Evolutionary conservation across 2,329 filamentous ascomycete genomes (phyloP).

Genomic region (Diaporthe caulivora): DNA sequence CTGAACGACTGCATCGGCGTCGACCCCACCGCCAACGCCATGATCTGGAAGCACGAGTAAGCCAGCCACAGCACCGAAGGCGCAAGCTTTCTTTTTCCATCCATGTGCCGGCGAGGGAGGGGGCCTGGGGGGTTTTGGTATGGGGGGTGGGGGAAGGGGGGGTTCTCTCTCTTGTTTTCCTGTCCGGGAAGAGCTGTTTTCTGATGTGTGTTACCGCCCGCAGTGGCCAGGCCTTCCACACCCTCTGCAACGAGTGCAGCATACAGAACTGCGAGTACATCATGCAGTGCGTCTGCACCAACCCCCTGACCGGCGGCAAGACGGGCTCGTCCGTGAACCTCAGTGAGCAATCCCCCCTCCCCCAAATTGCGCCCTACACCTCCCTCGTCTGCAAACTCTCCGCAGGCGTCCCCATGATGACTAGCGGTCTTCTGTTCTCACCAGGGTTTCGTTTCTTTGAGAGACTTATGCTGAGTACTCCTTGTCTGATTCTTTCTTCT

Average conservation of each 20-base stretch:
- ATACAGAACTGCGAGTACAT: neutral
- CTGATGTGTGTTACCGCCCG: neutral
- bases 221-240: neutral
- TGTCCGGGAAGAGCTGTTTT: neutral
- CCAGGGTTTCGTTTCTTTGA: too few species aligned
- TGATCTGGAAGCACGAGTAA: conserved; percentile 17
- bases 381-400: too few species aligned
- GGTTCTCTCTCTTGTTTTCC: too few species aligned
- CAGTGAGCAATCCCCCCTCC: neutral
- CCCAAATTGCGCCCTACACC: too few species aligned
- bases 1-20: conserved; percentile 33
- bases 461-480: neutral
- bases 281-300: conserved; percentile 9
- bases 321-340: conserved; percentile 19
- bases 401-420: too few species aligned
- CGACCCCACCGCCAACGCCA: neutral
- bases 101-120: too few species aligned
- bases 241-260: neutral
- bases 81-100: too few species aligned
- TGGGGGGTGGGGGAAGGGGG: too few species aligned
- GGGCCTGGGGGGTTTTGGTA: too few species aligned
- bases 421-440: too few species aligned
- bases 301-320: neutral
- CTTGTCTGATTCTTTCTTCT: neutral
- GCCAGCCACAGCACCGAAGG: too few species aligned